Conservation (phyloP, 176 grass and related monocot genomes). For the Avena insularis region DNA sequence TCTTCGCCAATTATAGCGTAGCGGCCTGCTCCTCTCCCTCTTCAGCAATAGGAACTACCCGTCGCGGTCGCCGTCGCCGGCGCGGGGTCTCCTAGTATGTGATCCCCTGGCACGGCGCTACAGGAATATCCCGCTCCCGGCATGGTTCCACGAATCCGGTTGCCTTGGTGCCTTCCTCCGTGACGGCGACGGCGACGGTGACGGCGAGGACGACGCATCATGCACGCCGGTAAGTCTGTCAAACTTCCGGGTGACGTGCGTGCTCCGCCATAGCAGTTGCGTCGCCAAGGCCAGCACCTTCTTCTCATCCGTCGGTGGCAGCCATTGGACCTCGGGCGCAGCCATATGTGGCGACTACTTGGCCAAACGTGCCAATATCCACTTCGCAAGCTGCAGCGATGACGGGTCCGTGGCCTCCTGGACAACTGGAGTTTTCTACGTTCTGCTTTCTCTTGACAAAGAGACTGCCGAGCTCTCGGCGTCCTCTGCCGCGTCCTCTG, state of each 20-base stretch:
- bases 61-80: no score
- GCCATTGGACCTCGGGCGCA: background rate
- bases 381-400: background rate
- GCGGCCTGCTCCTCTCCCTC: background rate
- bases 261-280: background rate
- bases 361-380: background rate
- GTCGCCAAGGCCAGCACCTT: background rate
- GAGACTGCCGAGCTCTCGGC: background rate
- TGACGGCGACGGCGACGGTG: background rate
- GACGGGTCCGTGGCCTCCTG: background rate
- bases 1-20: no score
- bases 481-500: no score
- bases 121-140: background rate
- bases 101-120: background rate
- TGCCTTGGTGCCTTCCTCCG: background rate
- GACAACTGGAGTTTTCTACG: background rate
- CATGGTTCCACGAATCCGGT: background rate
- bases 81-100: background rate
- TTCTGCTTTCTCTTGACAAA: background rate
- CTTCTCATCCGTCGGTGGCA: background rate
- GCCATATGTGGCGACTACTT: background rate
- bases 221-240: background rate
- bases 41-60: no score
- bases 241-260: slow-evolving; percentile 17
- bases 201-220: no score